A percentile compares a stretch with the other conserved stretches of the same genome.
phyloP scores from a whole-genome alignment of 805 yeast species.

The Candida cerambycidarum region DNA sequence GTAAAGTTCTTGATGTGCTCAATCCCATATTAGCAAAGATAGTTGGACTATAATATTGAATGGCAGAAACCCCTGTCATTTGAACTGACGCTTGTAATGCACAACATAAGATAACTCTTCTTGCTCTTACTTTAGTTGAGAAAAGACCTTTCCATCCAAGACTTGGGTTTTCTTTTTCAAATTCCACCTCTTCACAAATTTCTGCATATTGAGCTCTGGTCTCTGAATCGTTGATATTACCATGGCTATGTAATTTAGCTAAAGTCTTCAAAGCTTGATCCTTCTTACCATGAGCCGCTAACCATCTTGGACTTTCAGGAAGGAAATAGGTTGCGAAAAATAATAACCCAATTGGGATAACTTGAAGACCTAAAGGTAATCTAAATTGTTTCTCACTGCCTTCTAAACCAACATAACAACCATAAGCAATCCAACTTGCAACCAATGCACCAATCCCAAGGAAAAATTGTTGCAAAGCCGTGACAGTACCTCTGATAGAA shows the following conservation, averaged over 20 bases:
- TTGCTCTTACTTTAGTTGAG: conserved; percentile 20
- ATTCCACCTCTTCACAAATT: conserved; percentile 18
- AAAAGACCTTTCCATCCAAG: conserved; percentile 15
- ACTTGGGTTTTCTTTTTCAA: conserved; percentile 13
- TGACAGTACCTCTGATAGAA: conserved; percentile 65
- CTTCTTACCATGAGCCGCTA: conserved; percentile 49
- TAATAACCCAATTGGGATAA: conserved; percentile 31
- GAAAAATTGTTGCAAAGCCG: conserved; percentile 67
- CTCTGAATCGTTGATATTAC: conserved; percentile 14
- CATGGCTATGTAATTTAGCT: conserved; percentile 25
- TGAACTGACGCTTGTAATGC: conserved; percentile 22
- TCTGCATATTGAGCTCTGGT: conserved; percentile 17
- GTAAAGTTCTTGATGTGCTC: conserved; percentile 21
- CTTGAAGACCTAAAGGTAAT: conserved; percentile 25
- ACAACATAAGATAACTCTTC: conserved; percentile 24
- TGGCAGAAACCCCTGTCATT: conserved; percentile 35
- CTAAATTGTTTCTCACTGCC: conserved; percentile 28
- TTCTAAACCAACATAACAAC: conserved; percentile 46
- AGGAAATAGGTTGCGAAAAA: conserved; percentile 40
- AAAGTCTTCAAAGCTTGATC: conserved; percentile 49
- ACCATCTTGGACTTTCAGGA: conserved; percentile 58
- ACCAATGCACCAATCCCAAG: conserved; percentile 66
- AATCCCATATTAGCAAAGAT: conserved; percentile 31
- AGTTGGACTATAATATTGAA: conserved; percentile 35
- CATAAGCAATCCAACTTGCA: conserved; percentile 79